Evolutionary conservation across 352 stramenopile species (phyloP).

Genomic region (Nothophytophthora sp.): DNA sequence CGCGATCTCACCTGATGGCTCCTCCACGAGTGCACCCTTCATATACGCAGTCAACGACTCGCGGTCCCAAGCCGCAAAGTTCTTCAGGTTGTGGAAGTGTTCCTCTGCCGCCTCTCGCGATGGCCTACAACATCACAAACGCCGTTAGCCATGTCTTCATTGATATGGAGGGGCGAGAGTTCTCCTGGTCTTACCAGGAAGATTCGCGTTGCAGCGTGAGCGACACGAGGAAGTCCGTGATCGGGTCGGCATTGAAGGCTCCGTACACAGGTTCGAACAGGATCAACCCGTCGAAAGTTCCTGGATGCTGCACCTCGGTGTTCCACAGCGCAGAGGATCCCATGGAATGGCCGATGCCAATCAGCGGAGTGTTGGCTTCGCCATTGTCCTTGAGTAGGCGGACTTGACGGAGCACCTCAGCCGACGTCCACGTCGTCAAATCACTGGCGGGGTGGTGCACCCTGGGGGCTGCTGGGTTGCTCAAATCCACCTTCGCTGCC

Average conservation of each 20-base stretch:
- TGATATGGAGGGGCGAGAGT: not conserved
- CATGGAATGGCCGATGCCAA: constrained; percentile 44
- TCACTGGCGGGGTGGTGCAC: constrained; percentile 25
- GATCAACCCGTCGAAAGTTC: constrained; percentile 33
- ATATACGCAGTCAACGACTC: constrained; percentile 27
- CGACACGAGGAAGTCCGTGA: constrained; percentile 24
- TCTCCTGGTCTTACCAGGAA: constrained; percentile 3
- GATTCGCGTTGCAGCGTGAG: constrained; percentile 19
- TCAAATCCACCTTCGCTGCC: constrained; percentile 15
- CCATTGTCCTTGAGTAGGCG: constrained; percentile 5
- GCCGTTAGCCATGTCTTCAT: not conserved
- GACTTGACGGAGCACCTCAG: constrained; percentile 15
- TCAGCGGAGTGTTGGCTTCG: constrained; percentile 17
- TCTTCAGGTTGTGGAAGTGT: constrained; percentile 22
- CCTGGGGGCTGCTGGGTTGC: constrained; percentile 18
- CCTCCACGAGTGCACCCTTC: constrained; percentile 13
- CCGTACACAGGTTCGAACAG: constrained; percentile 38
- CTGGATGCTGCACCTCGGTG: constrained; percentile 21
- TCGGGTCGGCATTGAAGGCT: constrained; percentile 8
- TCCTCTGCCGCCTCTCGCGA: constrained; percentile 19
- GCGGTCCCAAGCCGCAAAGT: constrained; percentile 27
- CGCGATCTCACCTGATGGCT: constrained; percentile 5
- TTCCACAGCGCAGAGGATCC: constrained; percentile 32
- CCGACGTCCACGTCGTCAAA: constrained; percentile 17
- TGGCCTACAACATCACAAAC: constrained; percentile 5